Evolutionary conservation across 805 yeast genomes (phyloP), one percentile per base, ranked within the genome.

Genomic region (Nakazawaea wyomingensis): DNA sequence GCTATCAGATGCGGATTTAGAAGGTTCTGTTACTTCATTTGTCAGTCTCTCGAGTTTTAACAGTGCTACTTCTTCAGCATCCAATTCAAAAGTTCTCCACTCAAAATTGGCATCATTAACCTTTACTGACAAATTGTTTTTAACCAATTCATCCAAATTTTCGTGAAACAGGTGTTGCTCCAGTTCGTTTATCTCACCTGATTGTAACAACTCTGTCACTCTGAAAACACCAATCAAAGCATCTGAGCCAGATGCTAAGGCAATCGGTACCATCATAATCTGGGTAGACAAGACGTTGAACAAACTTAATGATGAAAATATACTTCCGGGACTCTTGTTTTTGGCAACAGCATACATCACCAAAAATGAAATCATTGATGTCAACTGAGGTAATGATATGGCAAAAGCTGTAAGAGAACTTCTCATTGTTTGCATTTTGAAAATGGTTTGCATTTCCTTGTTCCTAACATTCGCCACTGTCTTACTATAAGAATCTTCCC

Each of bases 401-500:
- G 89, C 81, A 39, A 80, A 55, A 1, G 96, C 82, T 42, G 82
- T 76, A 37, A 82, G 59, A 17, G 71, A 49, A 51, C 77, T 85
- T 57, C 90, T 77, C 22, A 77, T 58, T 34, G 80, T 67, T 54
- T 85, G 90, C 68, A 87, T 75, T 41, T 64, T 67, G 48, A 79
- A 71, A 46, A 90, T 72, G 39, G 69, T 66, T 4, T 54, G 51
- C 74, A 85, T 80, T 62, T 89, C 97, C 17, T 65, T 55, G 0
- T 56, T 53, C 57, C 97, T 75, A 21, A 76, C 68, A 10, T 67
- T 70, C 13, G 76, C 55, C 28, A 90, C 72, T 41, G 72, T 65
- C 8, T 70, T 59, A 42, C 71, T 70, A 57, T 87, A 90, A 1
- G 96, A 89, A 26, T 69, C 70, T 62, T 90, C 97, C 96, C 96